Base-by-base conservation (phyloP, 1,284 basidiomycete genomes). In the Heterobasidion annosum region DNA sequence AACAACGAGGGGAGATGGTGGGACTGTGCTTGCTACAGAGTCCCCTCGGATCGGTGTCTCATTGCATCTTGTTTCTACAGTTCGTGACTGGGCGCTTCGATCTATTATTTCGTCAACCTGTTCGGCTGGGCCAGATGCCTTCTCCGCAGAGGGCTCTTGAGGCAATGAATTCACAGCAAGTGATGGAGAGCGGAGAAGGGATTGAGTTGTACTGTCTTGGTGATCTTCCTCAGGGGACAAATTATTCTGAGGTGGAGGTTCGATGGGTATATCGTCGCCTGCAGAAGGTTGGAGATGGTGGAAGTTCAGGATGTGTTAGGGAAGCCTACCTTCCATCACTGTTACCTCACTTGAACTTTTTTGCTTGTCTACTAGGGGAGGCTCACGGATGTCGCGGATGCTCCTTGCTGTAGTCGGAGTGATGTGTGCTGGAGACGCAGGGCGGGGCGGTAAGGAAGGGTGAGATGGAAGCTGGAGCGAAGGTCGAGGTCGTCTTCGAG, bases 381-480 rank as follows among this genome's bases (percentile, higher is more conserved):
- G n/a, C 37, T 40, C 37, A 40, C 3, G 37, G 37, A 10, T 7
- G n/a, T 40, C 37, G n/a, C 37, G 37, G n/a, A 3, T n/a, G 10
- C 37, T 40, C 37, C 37, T 6, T n/a, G 5, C n/a, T 40, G 37
- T 12, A 40, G 37, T 40, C 4, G 37, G n/a, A 40, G 37, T 10
- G 37, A 25, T 25, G 25, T 25, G 25, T 4, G 45, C 13, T 8
- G 50, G 50, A 16, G 32, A 42, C 3, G 35, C 12, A 3, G 50
- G 50, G 43, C 50, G 50, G 32, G 37, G 40, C 8, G 50, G 50
- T 9, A 51, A 25, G 40, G 50, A 51, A 8, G 50, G 50, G 35
- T 51, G 50, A 12, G 19, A 18, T 4, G 33, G 16, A 8, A 16
- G 50, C 19, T 19, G 50, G 15, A n/a, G n/a, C 3, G 37, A n/a